Evolutionary conservation across 129 eudicot species (phyloP), one percentile per base, ranked within the genome.

Genomic region (Chrysanthemum seticuspe): DNA sequence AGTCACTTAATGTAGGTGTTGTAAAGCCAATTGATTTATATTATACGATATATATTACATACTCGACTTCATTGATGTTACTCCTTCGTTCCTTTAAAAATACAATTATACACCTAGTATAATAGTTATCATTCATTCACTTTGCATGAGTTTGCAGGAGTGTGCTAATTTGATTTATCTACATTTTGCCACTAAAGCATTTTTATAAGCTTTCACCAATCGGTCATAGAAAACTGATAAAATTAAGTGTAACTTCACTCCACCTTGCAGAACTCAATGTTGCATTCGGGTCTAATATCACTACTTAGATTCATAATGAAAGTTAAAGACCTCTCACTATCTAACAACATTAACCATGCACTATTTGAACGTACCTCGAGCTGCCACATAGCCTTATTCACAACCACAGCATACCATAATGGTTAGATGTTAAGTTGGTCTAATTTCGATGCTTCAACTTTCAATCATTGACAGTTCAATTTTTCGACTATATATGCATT

Each of bases 361-460:
- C 12, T 4, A 2, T 7, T 15, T 19, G 69, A 49, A 16, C 63
- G 77, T 62, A 50, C 70, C 70, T 62, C 10, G 51, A 62, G 16
- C 14, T 5, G 70, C 70, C 62, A 74, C 71, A 51, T 74, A 29
- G 62, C 70, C 51, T 62, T 51, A 74, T 62, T 74, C 63, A 1
- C 31, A 23, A 31, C 70, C 78, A 74, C 69, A 73, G 48, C 13
- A 60, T 27, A 50, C 48, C 61, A 62, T 36, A 73, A 49, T 21
- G 0, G 10, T 47, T 47, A 31, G 12, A 10, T 60, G 59, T 47
- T 47, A 29, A 52, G 49, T 14, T 27, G 60, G 51, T 69, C 54
- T 54, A 31, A 54, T 2, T 55, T 53, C 34, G 53, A 69, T 48
- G 58, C 9, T 16, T 47, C 27, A 49, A 47, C 18, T n/a, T 18